Base-by-base conservation (phyloP, 371 early-diverging fungal genomes). In the Mortierella sp. region DNA sequence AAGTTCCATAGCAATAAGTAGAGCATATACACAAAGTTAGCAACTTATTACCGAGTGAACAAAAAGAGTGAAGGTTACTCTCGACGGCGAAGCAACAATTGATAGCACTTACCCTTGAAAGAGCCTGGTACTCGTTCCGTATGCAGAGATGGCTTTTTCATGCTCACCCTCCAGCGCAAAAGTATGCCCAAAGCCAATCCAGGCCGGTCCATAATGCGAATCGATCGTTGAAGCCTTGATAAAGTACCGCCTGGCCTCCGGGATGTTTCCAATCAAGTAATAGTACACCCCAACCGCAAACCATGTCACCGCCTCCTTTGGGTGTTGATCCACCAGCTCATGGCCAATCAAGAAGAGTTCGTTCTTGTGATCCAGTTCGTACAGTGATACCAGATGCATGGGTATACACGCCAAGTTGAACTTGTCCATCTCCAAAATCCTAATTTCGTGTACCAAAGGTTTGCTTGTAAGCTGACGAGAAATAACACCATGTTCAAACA, bases 121-220 rank as follows among this genome's bases (percentile, higher is more conserved):
- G 41, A 93, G 82, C 76, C 91, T 89, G 24, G 90, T 85, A 55
- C 95, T 94, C 1, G 90, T 90, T 35, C 90, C 81, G 79, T 96
- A 97, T 0, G 95, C 95, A 41, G 91, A 83, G 38, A 96, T 94
- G 1, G 97, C 97, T 75, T 92, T 92, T 65, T 97, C 97, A 72
- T 93, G 91, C 35, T 95, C 95, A 1, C 93, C 93, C 76, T 95
- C 95, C 12, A 89, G 83, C 4, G 95, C 91, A 84, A 95, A 95
- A n/a, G 95, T 89, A 85, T 96, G 96, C 0, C 93, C 97, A 78
- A 91, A 94, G 6, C 95, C 96, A 32, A 97, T 79, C 97, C 96
- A 96, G 2, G 93, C 94, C 4, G 91, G 90, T 0, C 91, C 94
- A 88, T 92, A 95, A 54, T 88, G 83, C 5, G 89, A 88, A 78